phyloP scores from a whole-genome alignment of 73 alveolate species.

The Durusdinium trenchii region DNA sequence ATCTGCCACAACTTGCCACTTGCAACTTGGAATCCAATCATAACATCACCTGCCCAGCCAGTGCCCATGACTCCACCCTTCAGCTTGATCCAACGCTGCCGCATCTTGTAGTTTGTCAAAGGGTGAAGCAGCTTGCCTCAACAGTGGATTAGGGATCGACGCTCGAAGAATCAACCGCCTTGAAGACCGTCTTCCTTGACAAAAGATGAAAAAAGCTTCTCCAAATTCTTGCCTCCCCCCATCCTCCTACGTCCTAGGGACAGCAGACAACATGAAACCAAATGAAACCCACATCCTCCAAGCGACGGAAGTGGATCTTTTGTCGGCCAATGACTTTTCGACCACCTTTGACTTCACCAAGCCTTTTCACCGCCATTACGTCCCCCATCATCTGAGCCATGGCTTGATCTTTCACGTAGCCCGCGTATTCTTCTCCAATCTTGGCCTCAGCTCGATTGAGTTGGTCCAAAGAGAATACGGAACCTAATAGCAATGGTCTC shows the following conservation, averaged over 20 bases:
- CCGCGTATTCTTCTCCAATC: conserved; percentile 56
- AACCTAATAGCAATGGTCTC: not conserved
- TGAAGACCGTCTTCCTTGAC: not conserved
- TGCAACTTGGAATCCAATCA: not conserved
- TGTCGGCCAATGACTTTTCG: conserved; percentile 65
- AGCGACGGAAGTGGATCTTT: not conserved
- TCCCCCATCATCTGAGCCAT: conserved; percentile 91
- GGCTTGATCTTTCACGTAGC: conserved; percentile 81
- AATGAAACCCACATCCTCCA: too few relatives aligned
- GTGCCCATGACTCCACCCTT: conserved; percentile 63
- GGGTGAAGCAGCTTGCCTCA: conserved; percentile 76
- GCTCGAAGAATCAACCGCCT: not conserved
- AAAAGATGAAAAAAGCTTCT: not conserved
- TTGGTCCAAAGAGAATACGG: not conserved
- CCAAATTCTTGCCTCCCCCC: not conserved
- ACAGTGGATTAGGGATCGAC: not conserved
- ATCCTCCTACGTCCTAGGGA: too few relatives aligned
- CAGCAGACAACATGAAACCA: too few relatives aligned
- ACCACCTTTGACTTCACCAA: conserved; percentile 87
- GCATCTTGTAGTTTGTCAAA: conserved; percentile 69
- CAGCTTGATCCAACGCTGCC: conserved; percentile 89
- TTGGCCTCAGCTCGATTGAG: conserved; percentile 21
- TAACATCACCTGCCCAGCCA: not conserved
- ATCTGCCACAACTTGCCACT: not conserved
- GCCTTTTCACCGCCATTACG: conserved; percentile 82